phyloP scores from a whole-genome alignment of 2,329 filamentous ascomycete species.

The Fusarium solani-melongenae region DNA sequence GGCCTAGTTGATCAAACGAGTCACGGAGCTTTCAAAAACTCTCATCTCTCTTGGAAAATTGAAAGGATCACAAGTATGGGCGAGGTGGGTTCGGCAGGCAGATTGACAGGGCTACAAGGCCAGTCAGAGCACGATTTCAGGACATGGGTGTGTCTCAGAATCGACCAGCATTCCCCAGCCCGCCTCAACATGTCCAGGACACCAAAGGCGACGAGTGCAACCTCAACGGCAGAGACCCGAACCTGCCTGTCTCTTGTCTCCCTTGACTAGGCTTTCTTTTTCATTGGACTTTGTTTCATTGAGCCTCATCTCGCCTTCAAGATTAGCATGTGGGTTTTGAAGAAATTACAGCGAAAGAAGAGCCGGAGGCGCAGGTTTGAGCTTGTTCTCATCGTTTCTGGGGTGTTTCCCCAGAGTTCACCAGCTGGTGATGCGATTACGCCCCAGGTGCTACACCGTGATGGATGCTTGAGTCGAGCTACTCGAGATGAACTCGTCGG shows the following conservation, averaged over 20 bases:
- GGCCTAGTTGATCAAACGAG: conserved; percentile 17
- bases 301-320: conserved; percentile 43
- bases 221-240: conserved; percentile 35
- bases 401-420: conserved; percentile 30
- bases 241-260: conserved; percentile 25
- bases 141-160: conserved; percentile 41
- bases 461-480: conserved; percentile 1
- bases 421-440: not conserved
- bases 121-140: conserved; percentile 21
- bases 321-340: conserved; percentile 39
- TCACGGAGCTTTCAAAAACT: conserved; percentile 16
- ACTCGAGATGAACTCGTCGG: conserved; percentile 10
- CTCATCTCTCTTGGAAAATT: conserved; percentile 38
- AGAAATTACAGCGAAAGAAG: conserved; percentile 43
- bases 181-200: conserved; percentile 21
- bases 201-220: conserved; percentile 33
- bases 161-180: conserved; percentile 45
- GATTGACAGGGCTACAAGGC: conserved; percentile 19
- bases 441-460: not conserved
- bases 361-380: conserved; percentile 38
- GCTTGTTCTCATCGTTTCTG: conserved; percentile 21
- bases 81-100: conserved; percentile 24
- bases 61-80: conserved; percentile 32
- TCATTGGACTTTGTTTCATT: conserved; percentile 24
- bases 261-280: conserved; percentile 22